Evolutionary conservation across 176 grass and related monocot species (phyloP).

Genomic region (Phoenix roebelenii): DNA sequence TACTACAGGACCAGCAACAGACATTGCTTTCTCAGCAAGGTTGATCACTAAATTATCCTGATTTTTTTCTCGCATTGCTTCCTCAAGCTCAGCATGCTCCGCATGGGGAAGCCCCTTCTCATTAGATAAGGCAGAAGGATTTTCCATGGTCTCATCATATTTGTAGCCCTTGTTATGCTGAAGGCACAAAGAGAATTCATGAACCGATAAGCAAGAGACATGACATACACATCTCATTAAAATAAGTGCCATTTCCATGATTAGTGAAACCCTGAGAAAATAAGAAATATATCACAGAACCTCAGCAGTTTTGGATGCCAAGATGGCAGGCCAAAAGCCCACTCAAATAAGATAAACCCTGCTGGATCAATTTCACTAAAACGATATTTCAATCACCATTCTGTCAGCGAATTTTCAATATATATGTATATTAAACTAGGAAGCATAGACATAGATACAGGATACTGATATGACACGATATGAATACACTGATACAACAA

Average conservation of each 20-base stretch:
- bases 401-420: no score
- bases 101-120: conserved; percentile 9
- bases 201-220: not conserved
- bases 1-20: conserved; percentile 79
- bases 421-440: no score
- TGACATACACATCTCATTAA: no score
- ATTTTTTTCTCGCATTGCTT: conserved; percentile 47
- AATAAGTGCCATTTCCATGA: not conserved
- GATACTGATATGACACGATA: no score
- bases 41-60: conserved; percentile 53
- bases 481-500: no score
- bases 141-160: conserved; percentile 26
- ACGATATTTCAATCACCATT: no score
- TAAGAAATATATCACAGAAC: not conserved
- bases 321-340: no score
- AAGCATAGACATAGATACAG: no score
- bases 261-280: not conserved
- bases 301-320: no score
- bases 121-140: conserved; percentile 9
- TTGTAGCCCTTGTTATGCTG: conserved; percentile 9
- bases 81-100: conserved; percentile 19
- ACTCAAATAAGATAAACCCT: no score
- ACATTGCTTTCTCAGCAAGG: conserved; percentile 92
- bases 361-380: no score
- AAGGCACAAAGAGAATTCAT: conserved; percentile 7